Evolutionary conservation across 2,329 filamentous ascomycete genomes (phyloP).

Genomic region (Raffaelea ambrosiae): DNA sequence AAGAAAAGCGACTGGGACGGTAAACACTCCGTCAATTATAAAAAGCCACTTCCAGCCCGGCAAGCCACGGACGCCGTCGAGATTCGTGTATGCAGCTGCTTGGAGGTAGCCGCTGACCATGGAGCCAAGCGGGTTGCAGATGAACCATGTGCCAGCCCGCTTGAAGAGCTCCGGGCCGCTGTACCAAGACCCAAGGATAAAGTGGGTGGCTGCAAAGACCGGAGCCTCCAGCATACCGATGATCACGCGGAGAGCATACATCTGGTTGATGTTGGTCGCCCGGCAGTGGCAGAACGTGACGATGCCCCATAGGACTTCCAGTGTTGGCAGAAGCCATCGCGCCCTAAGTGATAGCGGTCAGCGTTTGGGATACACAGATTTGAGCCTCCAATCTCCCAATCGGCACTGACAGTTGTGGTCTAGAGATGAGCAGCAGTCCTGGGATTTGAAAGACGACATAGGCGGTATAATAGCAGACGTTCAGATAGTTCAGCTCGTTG

Average conservation of each 20-base stretch:
- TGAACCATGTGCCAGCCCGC: conserved; percentile 15
- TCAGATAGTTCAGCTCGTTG: conserved; percentile 31
- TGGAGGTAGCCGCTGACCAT: conserved; percentile 33
- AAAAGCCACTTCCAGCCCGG: conserved; percentile 31
- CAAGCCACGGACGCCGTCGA: conserved; percentile 33
- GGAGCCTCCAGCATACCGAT: conserved; percentile 24
- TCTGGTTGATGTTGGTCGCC: conserved; percentile 20
- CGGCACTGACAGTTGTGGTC: conserved; percentile 19
- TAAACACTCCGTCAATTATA: conserved; percentile 48
- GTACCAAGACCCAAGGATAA: conserved; percentile 20
- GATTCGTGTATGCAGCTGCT: conserved; percentile 35
- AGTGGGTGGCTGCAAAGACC: conserved; percentile 23
- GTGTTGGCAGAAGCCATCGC: conserved; percentile 21
- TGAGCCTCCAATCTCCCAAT: too few species aligned
- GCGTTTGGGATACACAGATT: too few species aligned
- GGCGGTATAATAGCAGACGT: conserved; percentile 29
- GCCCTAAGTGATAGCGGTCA: conserved; percentile 7
- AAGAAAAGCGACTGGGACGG: conserved; percentile 42
- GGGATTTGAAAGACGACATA: conserved; percentile 27
- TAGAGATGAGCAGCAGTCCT: conserved; percentile 21
- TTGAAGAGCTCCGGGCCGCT: conserved; percentile 20
- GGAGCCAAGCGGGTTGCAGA: conserved; percentile 15
- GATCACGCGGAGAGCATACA: conserved; percentile 22
- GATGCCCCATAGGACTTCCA: conserved; percentile 23
- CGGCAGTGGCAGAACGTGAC: conserved; percentile 21